phyloP scores from a whole-genome alignment of 495 filamentous ascomycete species.

The Aspergillus heteromorphus region DNA sequence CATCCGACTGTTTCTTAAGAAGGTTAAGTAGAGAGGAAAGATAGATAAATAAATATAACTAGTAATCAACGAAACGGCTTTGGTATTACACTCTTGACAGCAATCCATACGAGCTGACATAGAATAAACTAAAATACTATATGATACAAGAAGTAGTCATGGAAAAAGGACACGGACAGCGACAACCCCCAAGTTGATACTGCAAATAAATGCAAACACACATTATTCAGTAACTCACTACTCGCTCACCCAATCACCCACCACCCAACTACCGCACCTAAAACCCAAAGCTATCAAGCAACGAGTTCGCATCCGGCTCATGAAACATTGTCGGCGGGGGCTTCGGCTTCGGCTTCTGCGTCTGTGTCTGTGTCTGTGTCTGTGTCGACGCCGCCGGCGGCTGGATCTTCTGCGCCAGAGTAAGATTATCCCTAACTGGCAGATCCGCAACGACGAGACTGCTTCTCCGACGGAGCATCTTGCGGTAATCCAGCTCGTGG shows the following conservation, averaged over 20 bases:
- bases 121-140: too few relatives aligned
- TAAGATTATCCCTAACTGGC: slow-evolving; percentile 35
- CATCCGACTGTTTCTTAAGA: too few relatives aligned
- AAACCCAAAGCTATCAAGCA: slow-evolving; percentile 78
- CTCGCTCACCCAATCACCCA: background rate
- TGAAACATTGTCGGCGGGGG: slow-evolving; percentile 76
- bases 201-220: background rate
- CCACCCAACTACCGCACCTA: too few relatives aligned
- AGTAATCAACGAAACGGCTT: too few relatives aligned
- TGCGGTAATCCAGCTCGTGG: slow-evolving; percentile 54
- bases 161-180: background rate
- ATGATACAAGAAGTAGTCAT: background rate
- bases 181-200: too few relatives aligned
- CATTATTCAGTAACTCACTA: background rate
- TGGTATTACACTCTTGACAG: too few relatives aligned
- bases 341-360: slow-evolving; percentile 57
- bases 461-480: slow-evolving; percentile 64
- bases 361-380: too few relatives aligned
- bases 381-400: slow-evolving; percentile 34
- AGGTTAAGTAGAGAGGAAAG: too few relatives aligned
- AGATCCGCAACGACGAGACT: slow-evolving; percentile 79
- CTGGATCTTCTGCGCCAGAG: slow-evolving; percentile 3
- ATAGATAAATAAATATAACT: too few relatives aligned
- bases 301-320: slow-evolving; percentile 80
- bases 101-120: background rate